Percentiles rank a stretch among this genome's conserved stretches.
Evolutionary conservation across 306 rosid species (phyloP).

Genomic region (Biancaea sappan): DNA sequence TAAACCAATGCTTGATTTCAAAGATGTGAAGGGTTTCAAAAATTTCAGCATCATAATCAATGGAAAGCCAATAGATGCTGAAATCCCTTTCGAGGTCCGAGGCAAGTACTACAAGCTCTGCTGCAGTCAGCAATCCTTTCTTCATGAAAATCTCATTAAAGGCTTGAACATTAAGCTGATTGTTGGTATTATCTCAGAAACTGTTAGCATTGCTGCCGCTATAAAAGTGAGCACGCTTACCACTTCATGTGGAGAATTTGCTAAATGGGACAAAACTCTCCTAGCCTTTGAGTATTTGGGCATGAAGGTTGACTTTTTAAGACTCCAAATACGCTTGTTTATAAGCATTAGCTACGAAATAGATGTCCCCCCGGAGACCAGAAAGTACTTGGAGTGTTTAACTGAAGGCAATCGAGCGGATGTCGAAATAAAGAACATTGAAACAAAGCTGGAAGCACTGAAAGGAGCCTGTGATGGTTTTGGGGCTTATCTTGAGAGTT

Average conservation of each 20-base stretch:
- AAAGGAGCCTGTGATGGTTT: slow-evolving; percentile 63
- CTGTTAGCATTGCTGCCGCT: slow-evolving; percentile 57
- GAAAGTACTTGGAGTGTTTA: slow-evolving; percentile 46
- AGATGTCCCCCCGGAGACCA: slow-evolving; percentile 40
- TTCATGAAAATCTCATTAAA: slow-evolving; percentile 62
- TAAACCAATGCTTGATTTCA: slow-evolving; percentile 45
- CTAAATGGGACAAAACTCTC: slow-evolving; percentile 70
- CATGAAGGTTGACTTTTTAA: slow-evolving; percentile 74
- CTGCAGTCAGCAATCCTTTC: slow-evolving; percentile 66
- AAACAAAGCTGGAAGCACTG: slow-evolving; percentile 64
- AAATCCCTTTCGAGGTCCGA: slow-evolving; percentile 52
- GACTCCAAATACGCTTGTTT: slow-evolving; percentile 49
- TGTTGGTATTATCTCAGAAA: slow-evolving; percentile 60
- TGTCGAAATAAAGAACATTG: slow-evolving; percentile 57
- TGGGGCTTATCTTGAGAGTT: slow-evolving; percentile 56
- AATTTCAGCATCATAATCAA: slow-evolving; percentile 57
- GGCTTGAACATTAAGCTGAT: slow-evolving; percentile 54
- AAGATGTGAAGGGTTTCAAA: slow-evolving; percentile 49
- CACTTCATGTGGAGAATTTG: slow-evolving; percentile 48
- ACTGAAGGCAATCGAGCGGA: slow-evolving; percentile 45
- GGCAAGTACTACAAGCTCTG: slow-evolving; percentile 75
- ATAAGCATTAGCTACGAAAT: slow-evolving; percentile 60
- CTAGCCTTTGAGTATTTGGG: slow-evolving; percentile 69
- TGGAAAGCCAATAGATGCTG: slow-evolving; percentile 60
- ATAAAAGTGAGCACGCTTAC: slow-evolving; percentile 52